Percentiles rank a stretch among this genome's conserved stretches.
Conservation (phyloP, 345 rosid species). For the Geranium rotundifolium region DNA sequence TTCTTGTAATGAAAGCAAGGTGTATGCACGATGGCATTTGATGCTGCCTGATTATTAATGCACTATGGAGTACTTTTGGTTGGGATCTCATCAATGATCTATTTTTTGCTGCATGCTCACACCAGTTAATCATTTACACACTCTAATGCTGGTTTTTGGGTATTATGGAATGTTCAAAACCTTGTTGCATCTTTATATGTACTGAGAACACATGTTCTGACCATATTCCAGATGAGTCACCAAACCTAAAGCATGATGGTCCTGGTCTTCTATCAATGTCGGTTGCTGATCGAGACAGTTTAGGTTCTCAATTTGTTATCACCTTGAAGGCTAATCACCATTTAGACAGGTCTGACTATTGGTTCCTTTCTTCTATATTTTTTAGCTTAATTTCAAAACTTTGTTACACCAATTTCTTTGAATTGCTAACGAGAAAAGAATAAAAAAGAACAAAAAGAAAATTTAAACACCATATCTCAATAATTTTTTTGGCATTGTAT, state of each 20-base stretch:
- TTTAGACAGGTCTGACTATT: constrained; percentile 56
- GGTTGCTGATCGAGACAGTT: constrained; percentile 58
- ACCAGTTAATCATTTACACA: too few relatives aligned
- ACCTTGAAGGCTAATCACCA: constrained; percentile 72
- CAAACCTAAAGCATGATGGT: constrained; percentile 69
- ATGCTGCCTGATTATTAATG: too few relatives aligned
- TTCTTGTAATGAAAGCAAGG: too few relatives aligned
- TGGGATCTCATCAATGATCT: too few relatives aligned
- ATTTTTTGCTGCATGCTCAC: too few relatives aligned
- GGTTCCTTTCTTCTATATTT: neutral
- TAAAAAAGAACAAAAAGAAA: neutral
- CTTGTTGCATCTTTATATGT: neutral
- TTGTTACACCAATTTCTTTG: neutral
- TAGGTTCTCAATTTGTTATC: constrained; percentile 77
- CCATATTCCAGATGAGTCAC: constrained; percentile 61
- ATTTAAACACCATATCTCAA: neutral
- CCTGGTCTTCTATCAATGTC: constrained; percentile 84
- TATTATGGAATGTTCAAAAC: too few relatives aligned
- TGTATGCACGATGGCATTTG: too few relatives aligned
- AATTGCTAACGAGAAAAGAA: neutral
- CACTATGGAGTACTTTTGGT: too few relatives aligned
- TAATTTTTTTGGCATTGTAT: neutral
- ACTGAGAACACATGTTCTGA: constrained; percentile 2
- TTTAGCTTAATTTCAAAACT: neutral
- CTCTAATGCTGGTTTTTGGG: too few relatives aligned